phyloP scores from a whole-genome alignment of 116 monocot genomes.

The Iris pallida region DNA sequence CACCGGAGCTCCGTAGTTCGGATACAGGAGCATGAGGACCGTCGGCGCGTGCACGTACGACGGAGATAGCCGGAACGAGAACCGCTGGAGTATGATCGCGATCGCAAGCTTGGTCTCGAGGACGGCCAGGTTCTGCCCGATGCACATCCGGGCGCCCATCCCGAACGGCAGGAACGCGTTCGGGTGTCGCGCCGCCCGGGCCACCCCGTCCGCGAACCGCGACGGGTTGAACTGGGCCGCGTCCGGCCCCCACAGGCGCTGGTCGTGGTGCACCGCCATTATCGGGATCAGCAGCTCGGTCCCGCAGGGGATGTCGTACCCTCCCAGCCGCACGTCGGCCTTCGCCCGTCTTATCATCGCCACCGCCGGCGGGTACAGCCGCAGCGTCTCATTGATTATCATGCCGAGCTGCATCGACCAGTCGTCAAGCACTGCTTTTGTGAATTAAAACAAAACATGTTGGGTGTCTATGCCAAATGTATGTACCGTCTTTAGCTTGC shows the following conservation, averaged over 20 bases:
- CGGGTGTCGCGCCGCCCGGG: conserved; percentile 52
- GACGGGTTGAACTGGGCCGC: conserved; percentile 72
- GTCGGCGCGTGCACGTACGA: conserved; percentile 87
- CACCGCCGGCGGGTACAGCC: conserved; percentile 92
- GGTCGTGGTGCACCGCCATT: conserved; percentile 91
- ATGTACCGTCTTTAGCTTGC: conserved; percentile 82
- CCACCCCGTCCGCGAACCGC: conserved; percentile 60
- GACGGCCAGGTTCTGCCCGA: conserved; percentile 86
- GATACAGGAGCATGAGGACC: conserved; percentile 94
- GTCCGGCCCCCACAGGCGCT: conserved; percentile 79
- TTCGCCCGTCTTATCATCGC: conserved; percentile 71
- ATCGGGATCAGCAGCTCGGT: conserved; percentile 89
- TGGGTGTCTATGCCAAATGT: neutral
- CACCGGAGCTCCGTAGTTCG: conserved; percentile 83
- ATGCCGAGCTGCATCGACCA: conserved; percentile 75
- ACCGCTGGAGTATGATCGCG: conserved; percentile 72
- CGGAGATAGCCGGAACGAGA: conserved; percentile 57
- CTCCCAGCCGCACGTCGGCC: conserved; percentile 66
- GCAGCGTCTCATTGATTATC: conserved; percentile 86
- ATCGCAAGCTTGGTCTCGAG: conserved; percentile 80
- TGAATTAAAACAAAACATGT: too few species aligned
- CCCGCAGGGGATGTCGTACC: conserved; percentile 45
- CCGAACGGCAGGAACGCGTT: conserved; percentile 94
- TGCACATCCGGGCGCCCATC: conserved; percentile 84
- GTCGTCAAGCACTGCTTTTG: too few species aligned